A percentile compares a stretch with the other conserved stretches of the same genome.
phyloP scores from a whole-genome alignment of 1,139 yeast species.

The Taiozyma sp. region DNA sequence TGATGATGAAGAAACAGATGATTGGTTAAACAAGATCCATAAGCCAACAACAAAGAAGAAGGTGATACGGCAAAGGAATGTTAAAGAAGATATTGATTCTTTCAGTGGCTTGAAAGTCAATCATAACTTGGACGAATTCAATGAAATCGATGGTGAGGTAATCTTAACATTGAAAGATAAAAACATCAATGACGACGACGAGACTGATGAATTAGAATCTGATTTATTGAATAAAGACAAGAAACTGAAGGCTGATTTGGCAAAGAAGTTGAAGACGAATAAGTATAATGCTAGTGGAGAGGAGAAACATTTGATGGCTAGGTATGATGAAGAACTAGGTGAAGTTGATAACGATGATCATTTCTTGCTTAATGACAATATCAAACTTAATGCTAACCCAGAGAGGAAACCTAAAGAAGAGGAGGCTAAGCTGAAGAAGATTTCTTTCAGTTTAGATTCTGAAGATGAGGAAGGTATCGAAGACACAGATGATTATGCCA shows the following conservation, averaged over 20 bases:
- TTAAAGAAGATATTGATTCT: slow-evolving; percentile 22
- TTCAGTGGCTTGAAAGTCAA: slow-evolving; percentile 40
- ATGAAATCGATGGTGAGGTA: slow-evolving; percentile 33
- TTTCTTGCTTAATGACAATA: slow-evolving; percentile 14
- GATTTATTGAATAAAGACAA: slow-evolving; percentile 35
- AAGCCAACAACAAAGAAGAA: slow-evolving; percentile 4
- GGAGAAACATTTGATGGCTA: slow-evolving; percentile 16
- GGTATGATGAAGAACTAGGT: slow-evolving; percentile 18
- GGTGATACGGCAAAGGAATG: slow-evolving; percentile 2
- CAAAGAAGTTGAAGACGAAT: slow-evolving; percentile 24
- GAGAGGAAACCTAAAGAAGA: slow-evolving; percentile 17
- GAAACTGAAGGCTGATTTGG: slow-evolving; percentile 27
- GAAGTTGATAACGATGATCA: slow-evolving; percentile 19
- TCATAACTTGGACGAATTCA: slow-evolving; percentile 39
- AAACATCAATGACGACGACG: slow-evolving; percentile 41
- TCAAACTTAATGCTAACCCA: slow-evolving; percentile 2
- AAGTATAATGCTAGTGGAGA: slow-evolving; percentile 14
- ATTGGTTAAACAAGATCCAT: slow-evolving; percentile 35
- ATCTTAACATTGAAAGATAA: slow-evolving; percentile 65
- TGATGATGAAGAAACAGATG: slow-evolving; percentile 33
- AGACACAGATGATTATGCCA: slow-evolving; percentile 21
- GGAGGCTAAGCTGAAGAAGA: slow-evolving; percentile 8
- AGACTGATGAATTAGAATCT: slow-evolving; percentile 45
- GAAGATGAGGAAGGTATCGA: slow-evolving; percentile 21
- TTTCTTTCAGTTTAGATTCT: slow-evolving; percentile 10